phyloP scores from a whole-genome alignment of 73 alveolate species.

The Paramecium sonneborni region DNA sequence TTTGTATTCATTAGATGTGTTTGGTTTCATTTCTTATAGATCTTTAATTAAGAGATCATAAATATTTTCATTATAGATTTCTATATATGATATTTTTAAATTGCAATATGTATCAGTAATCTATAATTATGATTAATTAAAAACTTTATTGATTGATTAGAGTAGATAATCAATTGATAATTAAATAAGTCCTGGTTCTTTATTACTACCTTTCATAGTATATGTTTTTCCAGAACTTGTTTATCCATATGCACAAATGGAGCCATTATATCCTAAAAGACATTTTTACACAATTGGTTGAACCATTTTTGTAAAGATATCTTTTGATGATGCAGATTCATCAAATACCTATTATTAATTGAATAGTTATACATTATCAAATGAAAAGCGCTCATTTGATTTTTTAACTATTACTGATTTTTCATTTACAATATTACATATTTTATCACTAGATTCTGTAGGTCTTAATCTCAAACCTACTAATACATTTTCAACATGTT shows the following conservation, averaged over 20 bases:
- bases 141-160: background rate
- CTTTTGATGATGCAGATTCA: background rate
- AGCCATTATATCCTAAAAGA: slow-evolving; percentile 31
- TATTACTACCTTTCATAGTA: slow-evolving; percentile 8
- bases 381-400: slow-evolving; percentile 29
- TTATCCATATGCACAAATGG: slow-evolving; percentile 50
- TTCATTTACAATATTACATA: background rate
- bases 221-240: slow-evolving; percentile 57
- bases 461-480: slow-evolving; percentile 55
- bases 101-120: background rate
- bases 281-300: slow-evolving; percentile 16
- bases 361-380: background rate
- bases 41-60: slow-evolving; percentile 30
- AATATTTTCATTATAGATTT: slow-evolving; percentile 20
- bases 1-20: background rate
- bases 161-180: slow-evolving; percentile 6
- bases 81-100: background rate
- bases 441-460: background rate
- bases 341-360: background rate
- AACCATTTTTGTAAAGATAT: background rate
- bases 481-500: background rate
- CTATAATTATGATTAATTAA: background rate
- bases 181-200: slow-evolving; percentile 20
- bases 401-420: background rate
- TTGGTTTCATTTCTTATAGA: slow-evolving; percentile 21